Evolutionary conservation across 1,139 yeast species (phyloP).

Genomic region (Casaregolazyma lundiana): DNA sequence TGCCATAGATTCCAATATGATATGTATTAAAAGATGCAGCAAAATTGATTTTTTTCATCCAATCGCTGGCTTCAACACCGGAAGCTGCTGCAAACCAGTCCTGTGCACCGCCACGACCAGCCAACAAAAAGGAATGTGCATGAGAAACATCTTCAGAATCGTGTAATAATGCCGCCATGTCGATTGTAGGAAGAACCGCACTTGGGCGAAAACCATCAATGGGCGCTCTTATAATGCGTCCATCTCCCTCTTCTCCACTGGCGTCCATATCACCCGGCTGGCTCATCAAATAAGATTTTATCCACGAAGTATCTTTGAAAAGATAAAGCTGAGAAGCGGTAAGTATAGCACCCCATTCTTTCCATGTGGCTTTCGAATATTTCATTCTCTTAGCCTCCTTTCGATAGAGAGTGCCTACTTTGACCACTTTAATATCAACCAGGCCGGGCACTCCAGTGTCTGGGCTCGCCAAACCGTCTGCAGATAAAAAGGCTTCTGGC

Average conservation of each 20-base stretch:
- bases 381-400: conserved; percentile 36
- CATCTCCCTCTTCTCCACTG: conserved; percentile 3
- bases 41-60: conserved; percentile 55
- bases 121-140: conserved; percentile 28
- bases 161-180: conserved; percentile 35
- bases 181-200: conserved; percentile 32
- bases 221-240: conserved; percentile 30
- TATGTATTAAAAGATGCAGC: conserved; percentile 50
- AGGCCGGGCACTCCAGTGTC: conserved; percentile 35
- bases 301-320: conserved; percentile 39
- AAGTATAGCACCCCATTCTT: conserved; percentile 41
- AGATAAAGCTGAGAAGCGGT: conserved; percentile 40
- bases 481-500: conserved; percentile 33
- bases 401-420: conserved; percentile 36
- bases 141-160: conserved; percentile 13
- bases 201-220: conserved; percentile 39
- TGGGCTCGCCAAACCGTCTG: conserved; percentile 24
- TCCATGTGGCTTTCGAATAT: conserved; percentile 33
- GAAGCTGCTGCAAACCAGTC: conserved; percentile 35
- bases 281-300: conserved; percentile 23
- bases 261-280: conserved; percentile 10
- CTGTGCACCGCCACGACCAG: conserved; percentile 33
- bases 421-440: conserved; percentile 38
- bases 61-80: conserved; percentile 43
- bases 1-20: conserved; percentile 27